These are phyloP conservation scores for Chaetomium olivaceum DNA, from an alignment of 2,329 filamentous ascomycete genomes.

Conservation along the genomic window DNA sequence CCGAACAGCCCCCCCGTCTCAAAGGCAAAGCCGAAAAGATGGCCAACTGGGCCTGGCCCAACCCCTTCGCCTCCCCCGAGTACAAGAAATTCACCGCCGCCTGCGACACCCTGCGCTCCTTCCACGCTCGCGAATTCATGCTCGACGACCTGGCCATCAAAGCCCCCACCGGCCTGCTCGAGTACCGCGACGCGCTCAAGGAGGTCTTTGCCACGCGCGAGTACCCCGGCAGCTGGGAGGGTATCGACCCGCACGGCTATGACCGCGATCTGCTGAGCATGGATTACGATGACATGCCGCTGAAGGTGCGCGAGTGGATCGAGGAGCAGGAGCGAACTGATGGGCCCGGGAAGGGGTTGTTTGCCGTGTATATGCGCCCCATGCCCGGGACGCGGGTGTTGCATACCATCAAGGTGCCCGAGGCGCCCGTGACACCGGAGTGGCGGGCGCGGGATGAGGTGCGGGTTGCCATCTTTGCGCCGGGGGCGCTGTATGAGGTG, in stretches of 20 bases:
- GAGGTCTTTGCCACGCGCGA: conserved; percentile 43
- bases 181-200: conserved; percentile 45
- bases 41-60: conserved; percentile 44
- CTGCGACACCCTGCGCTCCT: conserved; percentile 41
- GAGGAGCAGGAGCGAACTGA: conserved; percentile 43
- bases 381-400: conserved; percentile 42
- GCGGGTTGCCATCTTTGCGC: conserved; percentile 52
- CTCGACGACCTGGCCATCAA: conserved; percentile 46
- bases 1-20: conserved; percentile 31
- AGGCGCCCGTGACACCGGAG: conserved; percentile 35
- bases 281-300: conserved; percentile 47
- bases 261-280: conserved; percentile 51
- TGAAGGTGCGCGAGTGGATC: conserved; percentile 50
- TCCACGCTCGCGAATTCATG: conserved; percentile 45
- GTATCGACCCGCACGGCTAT: conserved; percentile 53
- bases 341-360: conserved; percentile 42
- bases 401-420: conserved; percentile 39
- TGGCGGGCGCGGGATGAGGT: conserved; percentile 37
- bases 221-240: conserved; percentile 56
- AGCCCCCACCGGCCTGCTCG: conserved; percentile 43
- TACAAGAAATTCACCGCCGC: conserved; percentile 38
- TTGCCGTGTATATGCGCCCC: conserved; percentile 45
- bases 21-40: conserved; percentile 40
- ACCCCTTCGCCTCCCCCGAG: conserved; percentile 41
- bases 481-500: conserved; percentile 52